Base-by-base conservation (phyloP, 225 moss, liverwort and hornwort species). In the Asterella californica region DNA sequence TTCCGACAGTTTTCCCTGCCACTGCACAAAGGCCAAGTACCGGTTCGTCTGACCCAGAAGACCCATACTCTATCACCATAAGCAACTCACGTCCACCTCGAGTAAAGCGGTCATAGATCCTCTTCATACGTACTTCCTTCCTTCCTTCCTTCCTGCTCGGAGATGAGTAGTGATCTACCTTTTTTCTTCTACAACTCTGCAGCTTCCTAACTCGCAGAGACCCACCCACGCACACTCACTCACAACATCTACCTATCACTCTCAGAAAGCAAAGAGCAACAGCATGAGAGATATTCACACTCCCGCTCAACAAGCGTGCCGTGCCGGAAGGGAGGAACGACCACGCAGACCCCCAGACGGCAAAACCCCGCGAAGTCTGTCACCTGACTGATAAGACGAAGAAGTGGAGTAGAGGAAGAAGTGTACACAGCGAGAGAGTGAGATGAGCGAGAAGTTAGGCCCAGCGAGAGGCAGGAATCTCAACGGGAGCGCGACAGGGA, bases 1-100 rank as follows among this genome's bases (percentile, higher is more conserved):
- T 80, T 77, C 77, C 77, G 55, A 70, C 45, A 45, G 76, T 64
- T 57, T 48, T 81, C 84, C 78, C 53, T 33, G 73, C 70, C 78
- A 66, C 59, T 77, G 77, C 72, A 55, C 72, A 15, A 53, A 46
- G 57, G 77, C 80, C 72, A 46, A 73, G 66, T 32, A 55, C 65
- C 76, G n/a, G n/a, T n/a, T n/a, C n/a, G n/a, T 69, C n/a, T 50
- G 53, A 77, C 77, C 65, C 29, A 53, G 54, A 29, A 70, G 37
- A 55, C 61, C 79, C 76, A 76, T 79, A 62, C 34, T 76, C 57
- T 69, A 38, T 22, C 15, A 70, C 55, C 54, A 50, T 14, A n/a
- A 38, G 29, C 67, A 79, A 62, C 50, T 76, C 30, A 49, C 46
- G 33, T 37, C 17, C 70, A 52, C 70, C 52, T 79, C 70, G 76